Evolutionary conservation across 2,329 filamentous ascomycete species (phyloP), one percentile per base, ranked within the genome.

Genomic region (Seiridium cupressi): DNA sequence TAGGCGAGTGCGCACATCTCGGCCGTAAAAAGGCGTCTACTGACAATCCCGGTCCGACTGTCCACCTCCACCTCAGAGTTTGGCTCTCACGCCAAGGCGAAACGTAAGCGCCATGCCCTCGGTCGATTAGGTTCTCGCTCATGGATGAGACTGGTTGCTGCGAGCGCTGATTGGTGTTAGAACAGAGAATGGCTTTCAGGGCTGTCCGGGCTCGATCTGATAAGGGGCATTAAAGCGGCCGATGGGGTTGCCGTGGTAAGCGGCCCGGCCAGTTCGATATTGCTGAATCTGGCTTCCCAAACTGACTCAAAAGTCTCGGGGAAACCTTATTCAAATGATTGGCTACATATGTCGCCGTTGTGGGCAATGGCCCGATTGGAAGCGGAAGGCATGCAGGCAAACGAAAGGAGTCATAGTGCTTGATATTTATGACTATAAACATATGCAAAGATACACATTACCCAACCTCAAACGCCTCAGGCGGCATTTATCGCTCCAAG

Each of bases 1-100:
- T 11, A 42, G 13, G 13, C 51, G 34, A 40, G 3, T 32, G 53
- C 44, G 31, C 31, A 46, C 42, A 60, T 60, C 54, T 60, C 59
- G 59, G 59, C 59, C 59, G 59, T 60, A 60, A 60, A 46, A 51
- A 55, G 51, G 51, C 49, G 7, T 36, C 31, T 10, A 34, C n/a
- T 34, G 49, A 35, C 32, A 26, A 26, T 26, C 18, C 18, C 34
- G 34, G n/a, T 32, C 38, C 5, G 32, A 18, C 32, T 35, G 11
- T 53, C n/a, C 8, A 4, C 11, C 18, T 6, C 9, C 32, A 4
- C 32, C 18, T 34, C 31, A 35, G 32, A 36, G 18, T 49, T 9
- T 26, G 10, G 26, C 47, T 55, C 11, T 36, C 11, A 55, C 51
- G 40, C 34, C n/a, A 3, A 8, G n/a, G 8, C n/a, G 47, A 49